Base-by-base conservation (phyloP, 2,329 filamentous ascomycete genomes). In the Fusarium compactum region DNA sequence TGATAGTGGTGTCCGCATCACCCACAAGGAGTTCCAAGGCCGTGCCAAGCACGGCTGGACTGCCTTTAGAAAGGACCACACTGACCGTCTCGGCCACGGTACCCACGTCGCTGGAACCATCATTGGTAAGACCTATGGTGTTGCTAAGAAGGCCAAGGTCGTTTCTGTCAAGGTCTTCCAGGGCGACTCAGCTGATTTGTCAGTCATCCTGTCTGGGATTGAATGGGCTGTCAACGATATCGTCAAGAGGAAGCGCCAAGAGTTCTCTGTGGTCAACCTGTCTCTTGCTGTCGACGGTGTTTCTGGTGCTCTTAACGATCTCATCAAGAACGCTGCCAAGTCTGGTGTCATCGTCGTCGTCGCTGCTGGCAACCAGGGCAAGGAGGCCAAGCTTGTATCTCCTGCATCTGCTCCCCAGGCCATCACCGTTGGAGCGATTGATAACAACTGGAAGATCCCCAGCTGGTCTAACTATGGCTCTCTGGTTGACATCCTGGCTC, bases 1-100 rank as follows among this genome's bases (percentile, higher is more conserved):
- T 44, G 89, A 91, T 77, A 90, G 88, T 9, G 89, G 89, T 72
- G 86, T 91, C 71, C 80, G 80, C 43, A 79, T 79, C 29, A 81
- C 83, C 4, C 89, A 91, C 78, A 70, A 75, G 40, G 83, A 88
- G 76, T 89, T 86, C 69, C 80, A 83, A 72, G 84, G 84, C 41
- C 84, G 87, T 44, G 87, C 86, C n/a, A 79, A 50, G 30, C 40
- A 56, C 16, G 74, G 62, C 27, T 79, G 59, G 64, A 76, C 73
- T 25, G 75, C 71, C 14, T 79, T 71, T 54, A 61, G 57, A 25
- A 72, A 62, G 44, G 72, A 77, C 25, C 66, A 72, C 25, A 60
- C 61, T 22, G 79, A 80, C 52, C 67, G 76, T 44, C 69, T 79
- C 62, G 82, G 83, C 16, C 83, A 85, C 69, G 83, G 82, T 46